Conservation (phyloP, 345 rosid species). For the Trapa bicornis region DNA sequence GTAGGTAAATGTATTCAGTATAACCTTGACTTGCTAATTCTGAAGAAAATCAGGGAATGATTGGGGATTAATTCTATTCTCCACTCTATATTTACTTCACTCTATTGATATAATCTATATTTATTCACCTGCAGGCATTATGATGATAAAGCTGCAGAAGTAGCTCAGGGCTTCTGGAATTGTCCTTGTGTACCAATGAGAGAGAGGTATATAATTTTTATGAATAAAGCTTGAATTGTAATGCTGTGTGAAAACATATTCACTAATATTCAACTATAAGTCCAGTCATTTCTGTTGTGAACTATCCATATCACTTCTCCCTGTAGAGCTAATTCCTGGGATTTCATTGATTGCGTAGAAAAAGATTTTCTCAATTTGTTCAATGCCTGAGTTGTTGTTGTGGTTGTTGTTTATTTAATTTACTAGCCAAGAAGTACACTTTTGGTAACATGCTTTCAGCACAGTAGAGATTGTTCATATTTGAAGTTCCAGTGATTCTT, state of each 20-base stretch:
- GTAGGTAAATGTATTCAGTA: slow-evolving; percentile 35
- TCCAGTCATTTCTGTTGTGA: not conserved
- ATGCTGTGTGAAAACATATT: not conserved
- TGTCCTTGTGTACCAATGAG: slow-evolving; percentile 99
- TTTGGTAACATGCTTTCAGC: not conserved
- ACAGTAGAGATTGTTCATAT: not conserved
- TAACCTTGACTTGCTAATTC: slow-evolving; percentile 3
- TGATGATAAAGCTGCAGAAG: slow-evolving; percentile 92
- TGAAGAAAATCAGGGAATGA: not conserved
- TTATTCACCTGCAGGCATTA: slow-evolving; percentile 53
- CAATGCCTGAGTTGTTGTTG: not conserved
- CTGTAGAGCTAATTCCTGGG: not conserved
- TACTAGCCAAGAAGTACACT: not conserved
- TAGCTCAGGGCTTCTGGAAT: slow-evolving; percentile 89
- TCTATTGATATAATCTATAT: not conserved
- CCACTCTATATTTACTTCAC: not conserved
- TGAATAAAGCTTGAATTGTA: not conserved
- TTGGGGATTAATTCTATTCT: not conserved
- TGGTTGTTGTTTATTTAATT: not conserved
- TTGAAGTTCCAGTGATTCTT: not conserved
- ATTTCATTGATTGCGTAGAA: not conserved
- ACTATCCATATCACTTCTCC: not conserved
- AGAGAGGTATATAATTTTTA: slow-evolving; percentile 47
- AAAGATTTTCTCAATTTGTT: not conserved
- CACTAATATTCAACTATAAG: not conserved